Percentiles rank a stretch among this genome's conserved stretches.
phyloP scores from a whole-genome alignment of 495 filamentous ascomycete genomes.

The Cenococcum geophilum region DNA sequence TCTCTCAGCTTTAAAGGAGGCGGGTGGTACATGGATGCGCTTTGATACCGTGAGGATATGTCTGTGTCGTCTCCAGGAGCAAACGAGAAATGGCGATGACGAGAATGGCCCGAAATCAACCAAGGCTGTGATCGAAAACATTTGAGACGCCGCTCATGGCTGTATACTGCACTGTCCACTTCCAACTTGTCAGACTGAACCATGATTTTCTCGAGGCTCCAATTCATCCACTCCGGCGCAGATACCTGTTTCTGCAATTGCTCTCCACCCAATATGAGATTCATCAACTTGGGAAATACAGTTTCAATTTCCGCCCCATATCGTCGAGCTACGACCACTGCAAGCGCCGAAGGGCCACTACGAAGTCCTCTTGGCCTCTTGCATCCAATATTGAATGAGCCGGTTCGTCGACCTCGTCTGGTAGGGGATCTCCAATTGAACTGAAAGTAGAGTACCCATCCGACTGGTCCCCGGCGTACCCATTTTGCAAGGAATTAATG shows the following conservation, averaged over 20 bases:
- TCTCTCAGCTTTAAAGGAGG: neutral
- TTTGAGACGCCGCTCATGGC: neutral
- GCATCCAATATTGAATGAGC: slow-evolving; percentile 4
- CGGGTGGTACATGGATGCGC: neutral
- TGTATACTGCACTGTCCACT: neutral
- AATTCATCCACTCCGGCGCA: neutral
- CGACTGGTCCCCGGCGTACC: neutral
- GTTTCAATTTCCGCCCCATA: slow-evolving; percentile 16
- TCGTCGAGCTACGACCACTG: slow-evolving; percentile 17
- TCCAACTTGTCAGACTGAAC: neutral
- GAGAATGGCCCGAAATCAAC: slow-evolving; percentile 8
- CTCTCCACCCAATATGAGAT: slow-evolving; percentile 12
- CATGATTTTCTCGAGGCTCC: neutral
- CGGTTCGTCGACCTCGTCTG: slow-evolving; percentile 29
- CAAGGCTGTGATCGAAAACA: slow-evolving; percentile 14
- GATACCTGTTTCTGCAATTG: neutral
- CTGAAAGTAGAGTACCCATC: slow-evolving; percentile 32
- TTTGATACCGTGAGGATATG: slow-evolving; percentile 6
- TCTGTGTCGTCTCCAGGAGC: slow-evolving; percentile 31
- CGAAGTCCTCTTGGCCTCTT: slow-evolving; percentile 15
- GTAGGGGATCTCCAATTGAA: slow-evolving; percentile 32
- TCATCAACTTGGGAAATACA: slow-evolving; percentile 20
- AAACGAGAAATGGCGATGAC: slow-evolving; percentile 33
- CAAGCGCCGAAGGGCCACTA: slow-evolving; percentile 22
- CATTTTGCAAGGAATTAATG: neutral